These are phyloP conservation scores for Pulveroboletus sp. DNA, from an alignment of 768 basidiomycete genomes.

Conservation along the genomic window DNA sequence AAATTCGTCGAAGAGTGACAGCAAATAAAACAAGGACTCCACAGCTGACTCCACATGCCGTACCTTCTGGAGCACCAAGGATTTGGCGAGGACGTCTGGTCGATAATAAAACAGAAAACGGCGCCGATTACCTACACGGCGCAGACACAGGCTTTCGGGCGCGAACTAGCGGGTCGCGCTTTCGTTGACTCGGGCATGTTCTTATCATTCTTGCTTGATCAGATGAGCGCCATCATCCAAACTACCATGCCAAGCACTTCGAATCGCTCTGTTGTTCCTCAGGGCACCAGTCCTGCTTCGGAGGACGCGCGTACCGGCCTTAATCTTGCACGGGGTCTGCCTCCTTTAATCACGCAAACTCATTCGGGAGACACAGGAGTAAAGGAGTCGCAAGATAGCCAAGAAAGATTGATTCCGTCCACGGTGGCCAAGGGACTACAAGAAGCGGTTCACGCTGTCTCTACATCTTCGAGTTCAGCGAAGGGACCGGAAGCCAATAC, in stretches of 20 bases:
- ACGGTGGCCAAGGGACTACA: too few relatives aligned
- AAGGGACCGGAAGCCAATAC: too few relatives aligned
- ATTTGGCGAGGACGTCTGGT: too few relatives aligned
- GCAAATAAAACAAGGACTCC: background rate
- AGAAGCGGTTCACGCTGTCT: too few relatives aligned
- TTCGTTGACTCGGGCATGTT: background rate
- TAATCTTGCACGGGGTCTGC: background rate
- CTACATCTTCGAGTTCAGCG: too few relatives aligned
- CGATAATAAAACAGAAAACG: background rate
- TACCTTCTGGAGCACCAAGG: conserved; percentile 8
- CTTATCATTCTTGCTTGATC: background rate
- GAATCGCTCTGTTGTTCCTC: background rate
- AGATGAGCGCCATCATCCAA: conserved; percentile 4
- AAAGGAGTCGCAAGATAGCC: too few relatives aligned
- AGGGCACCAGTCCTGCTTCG: background rate
- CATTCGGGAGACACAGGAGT: too few relatives aligned
- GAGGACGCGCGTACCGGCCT: background rate
- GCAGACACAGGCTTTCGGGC: conserved; percentile 3
- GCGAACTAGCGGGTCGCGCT: conserved; percentile 5
- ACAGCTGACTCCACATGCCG: too few relatives aligned
- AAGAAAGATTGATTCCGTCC: too few relatives aligned
- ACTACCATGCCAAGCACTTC: background rate
- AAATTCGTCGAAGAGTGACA: background rate
- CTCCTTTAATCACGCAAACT: background rate
- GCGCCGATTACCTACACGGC: conserved; percentile 4